phyloP scores from a whole-genome alignment of 1,284 basidiomycete species.

The Xerocomus cyaneibrunnescens region DNA sequence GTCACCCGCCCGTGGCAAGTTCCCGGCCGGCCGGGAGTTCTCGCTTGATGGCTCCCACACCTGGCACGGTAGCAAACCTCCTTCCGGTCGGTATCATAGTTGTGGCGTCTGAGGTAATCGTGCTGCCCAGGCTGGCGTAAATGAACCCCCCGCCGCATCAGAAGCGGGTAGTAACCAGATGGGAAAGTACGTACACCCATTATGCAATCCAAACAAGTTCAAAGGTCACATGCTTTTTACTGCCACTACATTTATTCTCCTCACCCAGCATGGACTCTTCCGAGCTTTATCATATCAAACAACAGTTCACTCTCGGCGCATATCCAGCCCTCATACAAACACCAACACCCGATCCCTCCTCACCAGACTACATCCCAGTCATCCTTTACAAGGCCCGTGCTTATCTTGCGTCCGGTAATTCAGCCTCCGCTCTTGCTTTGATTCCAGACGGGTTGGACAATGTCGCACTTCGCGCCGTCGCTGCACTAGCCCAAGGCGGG shows the following conservation, averaged over 20 bases:
- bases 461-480: conserved; percentile 68
- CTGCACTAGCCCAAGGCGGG: conserved; percentile 66
- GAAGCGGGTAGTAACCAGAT: no score
- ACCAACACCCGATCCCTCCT: conserved; percentile 57
- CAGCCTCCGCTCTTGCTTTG: conserved; percentile 53
- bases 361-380: conserved; percentile 61
- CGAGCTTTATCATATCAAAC: conserved; percentile 80
- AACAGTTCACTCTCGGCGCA: conserved; percentile 81
- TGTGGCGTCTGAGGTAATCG: not conserved
- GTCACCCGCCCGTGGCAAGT: no score
- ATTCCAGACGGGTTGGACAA: conserved; percentile 61
- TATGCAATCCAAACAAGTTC: no score
- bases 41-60: not conserved
- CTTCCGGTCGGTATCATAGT: no score
- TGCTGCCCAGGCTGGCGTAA: no score
- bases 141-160: no score
- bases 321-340: conserved; percentile 58
- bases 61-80: not conserved
- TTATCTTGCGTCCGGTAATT: conserved; percentile 72
- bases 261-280: conserved; percentile 61
- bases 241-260: no score
- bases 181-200: no score
- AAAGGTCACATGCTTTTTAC: no score
- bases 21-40: no score
- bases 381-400: conserved; percentile 84